Percentiles rank a stretch among this genome's conserved stretches.
Conservation (phyloP, 2,329 filamentous ascomycete species). For the Monilinia vaccinii-corymbosi region DNA sequence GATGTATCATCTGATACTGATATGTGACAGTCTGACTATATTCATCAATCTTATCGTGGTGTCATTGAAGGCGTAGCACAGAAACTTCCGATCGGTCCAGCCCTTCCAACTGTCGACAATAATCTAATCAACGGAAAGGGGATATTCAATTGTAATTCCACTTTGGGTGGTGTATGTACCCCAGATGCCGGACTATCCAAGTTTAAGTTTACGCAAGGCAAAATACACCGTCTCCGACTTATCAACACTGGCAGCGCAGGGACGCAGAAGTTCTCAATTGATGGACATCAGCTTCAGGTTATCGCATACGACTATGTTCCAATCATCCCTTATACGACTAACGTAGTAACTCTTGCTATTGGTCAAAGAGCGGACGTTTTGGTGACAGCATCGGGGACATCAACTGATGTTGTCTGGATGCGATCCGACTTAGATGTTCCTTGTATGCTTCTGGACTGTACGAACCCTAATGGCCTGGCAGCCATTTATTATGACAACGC, state of each 20-base stretch:
- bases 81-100: slow-evolving; percentile 2
- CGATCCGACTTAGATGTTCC: slow-evolving; percentile 39
- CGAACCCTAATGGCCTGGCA: slow-evolving; percentile 44
- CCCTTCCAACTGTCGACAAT: slow-evolving; percentile 14
- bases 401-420: slow-evolving; percentile 48
- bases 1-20: neutral
- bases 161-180: slow-evolving; percentile 4
- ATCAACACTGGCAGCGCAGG: slow-evolving; percentile 36
- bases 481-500: slow-evolving; percentile 34
- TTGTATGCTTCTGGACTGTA: slow-evolving; percentile 36
- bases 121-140: slow-evolving; percentile 23
- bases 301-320: slow-evolving; percentile 49
- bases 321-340: slow-evolving; percentile 43
- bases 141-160: slow-evolving; percentile 11
- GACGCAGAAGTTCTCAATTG: slow-evolving; percentile 36
- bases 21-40: slow-evolving; percentile 26
- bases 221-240: slow-evolving; percentile 37
- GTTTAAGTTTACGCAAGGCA: slow-evolving; percentile 32
- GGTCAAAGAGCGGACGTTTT: slow-evolving; percentile 39
- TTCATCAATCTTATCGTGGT: slow-evolving; percentile 34
- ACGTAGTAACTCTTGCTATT: slow-evolving; percentile 36
- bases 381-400: slow-evolving; percentile 40
- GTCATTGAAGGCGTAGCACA: neutral
- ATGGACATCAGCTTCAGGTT: slow-evolving; percentile 47
- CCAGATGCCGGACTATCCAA: slow-evolving; percentile 19